These are phyloP conservation scores for Quillaja saponaria DNA, from an alignment of 306 rosid genomes.

Conservation along the genomic window DNA sequence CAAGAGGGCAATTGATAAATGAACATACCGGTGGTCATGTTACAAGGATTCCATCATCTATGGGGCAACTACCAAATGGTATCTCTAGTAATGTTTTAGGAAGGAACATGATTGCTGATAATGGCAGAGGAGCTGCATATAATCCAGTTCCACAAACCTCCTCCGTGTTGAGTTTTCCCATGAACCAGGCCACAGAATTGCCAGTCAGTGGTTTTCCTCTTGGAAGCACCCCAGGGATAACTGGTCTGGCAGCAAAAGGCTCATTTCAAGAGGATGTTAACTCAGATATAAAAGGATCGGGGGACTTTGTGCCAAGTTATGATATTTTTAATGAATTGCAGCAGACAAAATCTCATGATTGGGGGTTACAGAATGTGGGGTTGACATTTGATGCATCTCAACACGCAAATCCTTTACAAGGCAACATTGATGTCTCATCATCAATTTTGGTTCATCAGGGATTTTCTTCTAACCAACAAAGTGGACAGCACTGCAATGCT, in stretches of 20 bases:
- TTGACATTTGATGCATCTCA: constrained; percentile 59
- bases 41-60: constrained; percentile 62
- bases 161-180: constrained; percentile 64
- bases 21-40: constrained; percentile 52
- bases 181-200: constrained; percentile 72
- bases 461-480: constrained; percentile 59
- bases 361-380: constrained; percentile 70
- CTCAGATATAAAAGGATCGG: constrained; percentile 59
- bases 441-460: constrained; percentile 73
- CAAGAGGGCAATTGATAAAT: constrained; percentile 66
- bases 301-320: constrained; percentile 57
- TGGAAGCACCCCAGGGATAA: constrained; percentile 62
- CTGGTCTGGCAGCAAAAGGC: constrained; percentile 60
- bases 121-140: constrained; percentile 52
- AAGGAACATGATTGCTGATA: constrained; percentile 57
- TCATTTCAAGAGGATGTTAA: constrained; percentile 60
- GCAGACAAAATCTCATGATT: constrained; percentile 73
- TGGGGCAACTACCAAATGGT: constrained; percentile 65
- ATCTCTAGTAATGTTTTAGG: constrained; percentile 54
- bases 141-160: constrained; percentile 60
- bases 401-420: constrained; percentile 56
- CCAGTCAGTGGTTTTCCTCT: constrained; percentile 66
- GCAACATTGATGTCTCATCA: constrained; percentile 60
- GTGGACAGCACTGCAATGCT: constrained; percentile 45
- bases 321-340: constrained; percentile 77